Conservation (phyloP, 1,284 basidiomycete genomes). For the Malassezia vespertilionis region DNA sequence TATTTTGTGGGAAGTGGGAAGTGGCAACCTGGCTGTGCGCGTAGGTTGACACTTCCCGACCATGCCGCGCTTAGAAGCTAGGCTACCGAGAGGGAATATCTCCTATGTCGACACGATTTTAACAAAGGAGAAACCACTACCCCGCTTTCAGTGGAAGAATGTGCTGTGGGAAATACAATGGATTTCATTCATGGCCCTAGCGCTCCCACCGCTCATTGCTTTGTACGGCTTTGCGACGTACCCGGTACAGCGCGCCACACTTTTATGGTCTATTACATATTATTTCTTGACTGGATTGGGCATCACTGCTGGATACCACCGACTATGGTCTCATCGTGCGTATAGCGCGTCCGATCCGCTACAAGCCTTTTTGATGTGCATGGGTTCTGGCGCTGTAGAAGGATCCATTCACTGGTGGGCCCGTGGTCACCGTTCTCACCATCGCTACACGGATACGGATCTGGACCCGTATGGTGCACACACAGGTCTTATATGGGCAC, state of each 20-base stretch:
- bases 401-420: constrained; percentile 47
- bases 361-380: constrained; percentile 40
- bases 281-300: constrained; percentile 46
- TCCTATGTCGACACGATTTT: constrained; percentile 16
- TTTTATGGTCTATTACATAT: constrained; percentile 30
- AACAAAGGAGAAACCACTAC: constrained; percentile 31
- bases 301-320: constrained; percentile 44
- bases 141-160: constrained; percentile 37
- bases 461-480: constrained; percentile 47
- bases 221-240: constrained; percentile 40
- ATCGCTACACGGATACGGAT: constrained; percentile 47
- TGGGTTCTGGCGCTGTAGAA: constrained; percentile 43
- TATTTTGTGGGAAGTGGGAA: too few relatives aligned
- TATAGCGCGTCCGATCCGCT: constrained; percentile 37
- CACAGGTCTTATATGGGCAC: constrained; percentile 44
- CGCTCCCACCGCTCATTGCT: constrained; percentile 32
- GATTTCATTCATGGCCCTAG: constrained; percentile 42
- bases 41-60: too few relatives aligned
- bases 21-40: too few relatives aligned
- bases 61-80: too few relatives aligned
- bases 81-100: too few relatives aligned
- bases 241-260: constrained; percentile 25
- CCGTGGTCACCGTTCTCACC: constrained; percentile 46
- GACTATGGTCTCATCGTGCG: constrained; percentile 44
- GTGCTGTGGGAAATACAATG: constrained; percentile 43